Base-by-base conservation (phyloP, 805 yeast species). In the Lachancea sp. region DNA sequence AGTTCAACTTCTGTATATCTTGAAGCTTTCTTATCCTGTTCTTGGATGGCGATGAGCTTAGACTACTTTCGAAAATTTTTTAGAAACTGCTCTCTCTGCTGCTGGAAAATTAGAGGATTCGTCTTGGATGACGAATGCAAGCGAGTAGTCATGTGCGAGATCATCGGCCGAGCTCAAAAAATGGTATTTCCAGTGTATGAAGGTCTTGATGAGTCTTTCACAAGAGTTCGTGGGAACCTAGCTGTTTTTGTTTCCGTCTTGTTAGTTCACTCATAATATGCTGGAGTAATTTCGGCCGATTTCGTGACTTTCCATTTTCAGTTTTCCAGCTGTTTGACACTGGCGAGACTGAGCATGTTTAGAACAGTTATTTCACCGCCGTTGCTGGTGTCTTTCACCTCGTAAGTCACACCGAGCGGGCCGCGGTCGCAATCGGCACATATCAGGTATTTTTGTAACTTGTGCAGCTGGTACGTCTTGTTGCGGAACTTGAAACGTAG, bases 341-440 rank as follows among this genome's bases (percentile, higher is more conserved):
- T 77, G 8, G 65, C 64, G 49, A 73, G 59, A 49, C 74, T 71
- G 29, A 79, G 55, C 41, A 70, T 72, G 49, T 75, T 74, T 41
- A 76, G 59, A 15, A 55, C 59, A 12, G 49, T 44, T 6, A 50
- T 52, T 9, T 45, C 49, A 2, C 52, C 57, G 7, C 22, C 36
- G 32, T 47, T 35, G 16, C 34, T 33, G 9, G 19, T 36, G 32
- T 48, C 35, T 16, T 34, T 30, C 22, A 70, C 5, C 74, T 81
- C 25, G 79, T 88, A 66, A 74, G 81, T 17, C 20, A 60, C 39
- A 2, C 95, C 95, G 16, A 85, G 54, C 0, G 91, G 91, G 0
- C 95, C 95, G 47, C 73, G 70, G 53, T 84, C 90, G 65, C 95
- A 85, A 49, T 81, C 89, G 4, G 88, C 78, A 59, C 95, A 85